Base-by-base conservation (phyloP, 257 asterid species). In the Fraxinus pennsylvanica region DNA sequence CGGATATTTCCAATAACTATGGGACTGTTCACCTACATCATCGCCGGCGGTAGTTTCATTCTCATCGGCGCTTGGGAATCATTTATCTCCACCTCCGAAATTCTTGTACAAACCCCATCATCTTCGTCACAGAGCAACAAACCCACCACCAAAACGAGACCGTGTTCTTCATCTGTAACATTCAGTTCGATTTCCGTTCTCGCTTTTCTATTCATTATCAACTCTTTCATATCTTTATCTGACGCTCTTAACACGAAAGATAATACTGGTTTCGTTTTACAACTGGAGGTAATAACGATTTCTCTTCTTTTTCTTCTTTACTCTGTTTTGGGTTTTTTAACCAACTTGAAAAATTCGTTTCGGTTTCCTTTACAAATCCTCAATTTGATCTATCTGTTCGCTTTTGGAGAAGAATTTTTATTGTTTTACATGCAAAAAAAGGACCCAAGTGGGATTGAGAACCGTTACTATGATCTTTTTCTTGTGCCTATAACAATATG, bases 391-490 rank as follows among this genome's bases (percentile, higher is more conserved):
- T 83, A 72, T 73, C 85, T 89, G 17, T 93, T 95, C 75, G 99
- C 94, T 74, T 93, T 95, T n/a, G 91, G 82, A 0, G 96, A 93
- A 80, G 98, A 91, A 68, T 93, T 95, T 80, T 36, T 91, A 73
- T 72, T 93, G 88, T 93, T 95, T 72, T 93, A 91, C 82, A 74
- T 86, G 14, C 90, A 91, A 45, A 87, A 83, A 13, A 95, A 95
- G 84, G 98, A 95, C 83, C 91, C 96, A 4, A 85, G 87, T 78
- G 99, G 99, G 66, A 72, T 95, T 59, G 99, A 95, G 81, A 93
- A 93, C 75, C 94, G 91, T 45, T 95, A 95, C 81, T 95, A 89
- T 76, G 93, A 89, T 82, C 86, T 95, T 5, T 76, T 88, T 50
- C 87, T 95, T 32, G 97, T 90, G 63, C 98, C 99, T 0, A 84